Conservation (phyloP, 2,329 filamentous ascomycete genomes). For the Hymenoscyphus occultus region DNA sequence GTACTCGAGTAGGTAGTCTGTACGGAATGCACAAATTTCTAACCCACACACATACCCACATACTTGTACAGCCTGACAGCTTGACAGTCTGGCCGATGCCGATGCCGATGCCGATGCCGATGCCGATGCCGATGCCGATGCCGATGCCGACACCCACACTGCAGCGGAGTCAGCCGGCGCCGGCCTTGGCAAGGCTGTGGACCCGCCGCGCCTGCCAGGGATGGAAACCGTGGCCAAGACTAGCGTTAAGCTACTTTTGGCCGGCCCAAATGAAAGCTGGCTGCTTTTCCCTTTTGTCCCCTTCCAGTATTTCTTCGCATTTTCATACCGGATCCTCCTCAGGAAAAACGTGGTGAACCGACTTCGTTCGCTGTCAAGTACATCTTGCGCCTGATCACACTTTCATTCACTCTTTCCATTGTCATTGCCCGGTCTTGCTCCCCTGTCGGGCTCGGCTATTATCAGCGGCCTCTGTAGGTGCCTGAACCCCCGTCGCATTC, state of each 20-base stretch:
- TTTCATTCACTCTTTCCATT: neutral
- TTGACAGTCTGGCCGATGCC: neutral
- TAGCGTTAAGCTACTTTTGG: constrained; percentile 3
- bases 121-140: no score
- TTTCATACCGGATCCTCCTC: neutral
- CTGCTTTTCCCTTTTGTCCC: neutral
- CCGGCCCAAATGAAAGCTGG: neutral
- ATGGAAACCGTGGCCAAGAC: constrained; percentile 3
- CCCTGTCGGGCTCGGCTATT: neutral
- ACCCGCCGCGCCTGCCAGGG: neutral
- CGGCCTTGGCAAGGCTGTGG: neutral
- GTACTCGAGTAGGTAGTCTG: no score
- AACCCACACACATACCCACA: no score
- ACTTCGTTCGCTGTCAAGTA: neutral
- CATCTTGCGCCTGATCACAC: neutral
- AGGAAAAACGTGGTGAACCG: neutral
- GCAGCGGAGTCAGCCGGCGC: neutral
- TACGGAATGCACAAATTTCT: no score
- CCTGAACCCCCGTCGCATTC: neutral
- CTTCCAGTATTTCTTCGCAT: neutral
- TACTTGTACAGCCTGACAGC: neutral
- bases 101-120: no score
- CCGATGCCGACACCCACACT: no score
- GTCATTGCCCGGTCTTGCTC: neutral
- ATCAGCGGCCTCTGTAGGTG: neutral